A percentile compares a stretch with the other conserved stretches of the same genome.
These are phyloP conservation scores for Moesziomyces sp. DNA, from an alignment of 1,284 basidiomycete genomes.

Conservation along the genomic window DNA sequence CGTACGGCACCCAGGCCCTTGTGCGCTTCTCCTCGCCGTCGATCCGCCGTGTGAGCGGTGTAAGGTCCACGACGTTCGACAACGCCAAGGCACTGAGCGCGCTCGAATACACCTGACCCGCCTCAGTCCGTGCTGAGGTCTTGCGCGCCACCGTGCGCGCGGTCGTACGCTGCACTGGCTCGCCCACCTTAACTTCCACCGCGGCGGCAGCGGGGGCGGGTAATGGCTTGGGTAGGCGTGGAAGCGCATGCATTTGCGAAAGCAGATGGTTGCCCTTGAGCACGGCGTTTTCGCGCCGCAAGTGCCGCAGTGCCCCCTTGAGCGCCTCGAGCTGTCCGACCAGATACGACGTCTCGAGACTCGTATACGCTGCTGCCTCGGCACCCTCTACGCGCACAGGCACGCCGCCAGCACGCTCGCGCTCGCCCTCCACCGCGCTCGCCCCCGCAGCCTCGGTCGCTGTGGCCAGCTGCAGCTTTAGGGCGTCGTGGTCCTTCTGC, in stretches of 20 bases:
- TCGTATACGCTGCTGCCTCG: conserved; percentile 29
- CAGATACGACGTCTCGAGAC: conserved; percentile 51
- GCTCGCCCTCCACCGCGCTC: conserved; percentile 4
- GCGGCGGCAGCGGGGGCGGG: no score
- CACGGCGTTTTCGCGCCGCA: conserved; percentile 89
- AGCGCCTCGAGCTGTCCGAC: conserved; percentile 82
- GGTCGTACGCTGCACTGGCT: conserved; percentile 22
- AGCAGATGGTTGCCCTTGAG: conserved; percentile 89
- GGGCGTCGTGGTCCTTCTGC: conserved; percentile 85
- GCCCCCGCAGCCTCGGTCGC: conserved; percentile 5
- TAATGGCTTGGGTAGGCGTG: conserved; percentile 18
- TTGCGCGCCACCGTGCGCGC: not conserved
- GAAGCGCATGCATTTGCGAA: conserved; percentile 80
- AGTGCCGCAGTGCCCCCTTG: conserved; percentile 84
- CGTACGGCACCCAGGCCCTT: conserved; percentile 35
- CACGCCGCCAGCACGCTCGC: not conserved
- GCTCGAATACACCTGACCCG: conserved; percentile 14
- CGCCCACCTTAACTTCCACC: conserved; percentile 28
- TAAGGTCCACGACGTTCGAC: conserved; percentile 56
- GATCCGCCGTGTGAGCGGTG: conserved; percentile 11
- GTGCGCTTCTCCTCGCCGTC: not conserved
- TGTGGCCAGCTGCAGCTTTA: conserved; percentile 73
- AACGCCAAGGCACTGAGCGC: conserved; percentile 30
- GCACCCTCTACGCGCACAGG: conserved; percentile 9
- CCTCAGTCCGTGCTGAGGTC: conserved; percentile 10